phyloP scores from a whole-genome alignment of 768 basidiomycete genomes.

The Serendipita vermifera region DNA sequence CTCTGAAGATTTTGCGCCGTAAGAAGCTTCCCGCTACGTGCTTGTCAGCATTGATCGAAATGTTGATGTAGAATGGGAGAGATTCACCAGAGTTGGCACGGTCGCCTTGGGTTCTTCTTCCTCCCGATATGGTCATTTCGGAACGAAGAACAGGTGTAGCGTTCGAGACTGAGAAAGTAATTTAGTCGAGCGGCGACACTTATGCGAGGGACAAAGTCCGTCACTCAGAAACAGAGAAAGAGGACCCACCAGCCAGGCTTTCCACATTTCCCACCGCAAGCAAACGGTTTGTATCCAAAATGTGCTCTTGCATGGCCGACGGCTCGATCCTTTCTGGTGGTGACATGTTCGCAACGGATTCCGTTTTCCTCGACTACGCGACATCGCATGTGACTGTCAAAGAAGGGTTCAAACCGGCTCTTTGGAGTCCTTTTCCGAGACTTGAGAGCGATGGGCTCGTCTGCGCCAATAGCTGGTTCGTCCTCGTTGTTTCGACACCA shows the following conservation, averaged over 20 bases:
- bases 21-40: not conserved
- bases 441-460: not conserved
- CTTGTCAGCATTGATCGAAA: not conserved
- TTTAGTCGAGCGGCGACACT: too few relatives aligned
- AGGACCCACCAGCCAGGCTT: not conserved
- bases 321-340: not conserved
- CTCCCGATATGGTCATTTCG: not conserved
- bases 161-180: not conserved
- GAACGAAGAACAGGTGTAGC: not conserved
- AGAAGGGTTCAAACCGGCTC: not conserved
- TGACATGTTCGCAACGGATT: not conserved
- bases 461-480: not conserved
- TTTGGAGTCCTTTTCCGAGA: not conserved
- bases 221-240: not conserved
- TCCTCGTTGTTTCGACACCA: not conserved
- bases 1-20: not conserved
- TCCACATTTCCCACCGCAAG: not conserved
- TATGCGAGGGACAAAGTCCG: not conserved
- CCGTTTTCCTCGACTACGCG: not conserved
- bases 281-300: slow-evolving; percentile 2
- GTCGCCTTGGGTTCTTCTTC: not conserved
- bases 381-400: not conserved
- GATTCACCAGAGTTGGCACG: not conserved
- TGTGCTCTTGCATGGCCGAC: not conserved
- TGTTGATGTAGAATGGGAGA: not conserved